Evolutionary conservation across 805 yeast genomes (phyloP), one percentile per base, ranked within the genome.

Genomic region (Starmerella scarabaei): DNA sequence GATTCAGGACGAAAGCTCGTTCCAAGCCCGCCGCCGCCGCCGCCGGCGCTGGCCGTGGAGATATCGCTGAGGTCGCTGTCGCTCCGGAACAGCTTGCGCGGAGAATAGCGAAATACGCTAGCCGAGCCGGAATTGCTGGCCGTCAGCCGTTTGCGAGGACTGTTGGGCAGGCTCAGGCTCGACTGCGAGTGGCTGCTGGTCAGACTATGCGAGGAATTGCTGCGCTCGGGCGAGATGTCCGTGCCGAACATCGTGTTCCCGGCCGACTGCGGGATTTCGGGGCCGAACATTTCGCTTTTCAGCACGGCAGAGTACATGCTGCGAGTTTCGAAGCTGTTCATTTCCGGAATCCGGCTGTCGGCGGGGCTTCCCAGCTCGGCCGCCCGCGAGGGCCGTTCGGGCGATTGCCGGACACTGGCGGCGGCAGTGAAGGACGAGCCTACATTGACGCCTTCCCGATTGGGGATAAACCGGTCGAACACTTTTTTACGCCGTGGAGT

Each of bases 271-370:
- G 29, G 21, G 14, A 20, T 16, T 16, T 38, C 35, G 23, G 33
- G 17, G 27, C 96, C 97, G 65, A 91, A 91, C 27, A 91, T 62
- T 58, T 91, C 98, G 26, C 93, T 81, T 51, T 81, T 80, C 35
- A 91, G 63, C 2, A 91, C 81, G 0, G 88, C 75, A 40, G 86
- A 77, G 59, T 86, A 91, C 0, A 94, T 82, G 48, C 80, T 66
- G 56, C 82, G 82, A 4, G 95, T 94, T 5, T 32, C 36, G 7
- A 23, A 27, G 33, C 17, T 20, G 26, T 23, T 11, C 9, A 23
- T 7, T 53, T 82, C 93, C 50, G 77, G 79, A 53, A 77, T 83
- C 48, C 33, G 36, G 35, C 38, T 40, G 15, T 40, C 44, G 24
- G 41, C 35, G 5, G 41, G 40, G 34, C 38, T 38, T 21, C 23